Evolutionary conservation across 148 eudicot genomes (phyloP).

Genomic region (Oxyria digyna): DNA sequence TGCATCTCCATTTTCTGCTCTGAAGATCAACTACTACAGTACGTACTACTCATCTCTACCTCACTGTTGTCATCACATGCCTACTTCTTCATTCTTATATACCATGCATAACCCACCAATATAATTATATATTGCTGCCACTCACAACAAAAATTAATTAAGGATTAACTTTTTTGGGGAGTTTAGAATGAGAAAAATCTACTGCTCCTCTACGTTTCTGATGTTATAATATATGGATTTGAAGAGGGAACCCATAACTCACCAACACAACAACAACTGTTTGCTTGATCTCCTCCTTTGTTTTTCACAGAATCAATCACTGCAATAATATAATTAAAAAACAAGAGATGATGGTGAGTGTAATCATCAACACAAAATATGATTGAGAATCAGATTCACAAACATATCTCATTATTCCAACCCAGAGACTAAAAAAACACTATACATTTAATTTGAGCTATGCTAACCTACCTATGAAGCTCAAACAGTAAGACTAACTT

Average conservation of each 20-base stretch:
- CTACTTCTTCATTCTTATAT: neutral
- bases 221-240: neutral
- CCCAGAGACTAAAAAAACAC: neutral
- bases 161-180: too few species aligned
- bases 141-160: neutral
- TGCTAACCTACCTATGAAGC: neutral
- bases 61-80: too few species aligned
- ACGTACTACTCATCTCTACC: neutral
- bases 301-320: too few species aligned
- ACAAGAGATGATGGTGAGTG: too few species aligned
- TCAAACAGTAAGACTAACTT: too few species aligned
- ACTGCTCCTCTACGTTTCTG: neutral
- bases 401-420: neutral
- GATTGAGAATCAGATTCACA: neutral
- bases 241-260: neutral
- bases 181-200: neutral
- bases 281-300: too few species aligned
- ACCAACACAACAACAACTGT: neutral
- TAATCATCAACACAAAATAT: neutral
- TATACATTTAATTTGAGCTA: neutral
- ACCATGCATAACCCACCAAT: neutral
- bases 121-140: constrained; percentile 5
- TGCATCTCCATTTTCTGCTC: neutral
- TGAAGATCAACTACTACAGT: neutral
- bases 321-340: too few species aligned